Percentiles rank a stretch among this genome's conserved stretches.
Evolutionary conservation across 257 asterid genomes (phyloP).

Genomic region (Ballota nigra): DNA sequence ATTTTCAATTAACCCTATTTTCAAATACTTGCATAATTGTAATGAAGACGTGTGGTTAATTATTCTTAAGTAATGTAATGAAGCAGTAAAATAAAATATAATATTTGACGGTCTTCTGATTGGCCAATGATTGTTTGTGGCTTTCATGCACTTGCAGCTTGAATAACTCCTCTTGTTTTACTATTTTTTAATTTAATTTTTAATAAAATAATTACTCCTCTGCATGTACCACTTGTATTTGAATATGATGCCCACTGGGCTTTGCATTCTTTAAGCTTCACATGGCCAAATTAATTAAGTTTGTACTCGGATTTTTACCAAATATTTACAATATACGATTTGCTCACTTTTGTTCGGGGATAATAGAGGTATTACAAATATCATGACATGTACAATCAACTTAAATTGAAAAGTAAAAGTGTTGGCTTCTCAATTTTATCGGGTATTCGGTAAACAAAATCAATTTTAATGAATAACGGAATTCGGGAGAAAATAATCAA

Average conservation of each 20-base stretch:
- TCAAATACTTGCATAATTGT: background rate
- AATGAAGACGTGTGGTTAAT: background rate
- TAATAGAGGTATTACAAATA: too few species aligned
- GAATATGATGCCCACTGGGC: background rate
- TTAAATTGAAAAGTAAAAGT: too few species aligned
- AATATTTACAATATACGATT: background rate
- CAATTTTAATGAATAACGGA: too few species aligned
- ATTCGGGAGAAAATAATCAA: too few species aligned
- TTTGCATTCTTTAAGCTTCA: constrained; percentile 17
- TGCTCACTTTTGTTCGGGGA: background rate
- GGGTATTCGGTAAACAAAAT: too few species aligned
- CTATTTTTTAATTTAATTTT: background rate
- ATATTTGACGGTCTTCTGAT: background rate
- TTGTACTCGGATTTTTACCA: constrained; percentile 1
- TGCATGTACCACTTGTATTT: constrained; percentile 15
- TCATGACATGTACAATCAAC: too few species aligned
- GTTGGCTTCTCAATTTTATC: too few species aligned
- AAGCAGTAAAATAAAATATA: background rate
- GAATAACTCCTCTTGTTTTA: background rate
- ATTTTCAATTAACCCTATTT: too few species aligned
- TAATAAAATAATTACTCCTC: background rate
- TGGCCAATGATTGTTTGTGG: constrained; percentile 32
- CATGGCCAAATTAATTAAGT: constrained; percentile 20
- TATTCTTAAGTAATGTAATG: background rate
- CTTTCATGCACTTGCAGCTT: constrained; percentile 20